Conservation (phyloP, 352 stramenopile species). For the Aphanomyces stellatus region DNA sequence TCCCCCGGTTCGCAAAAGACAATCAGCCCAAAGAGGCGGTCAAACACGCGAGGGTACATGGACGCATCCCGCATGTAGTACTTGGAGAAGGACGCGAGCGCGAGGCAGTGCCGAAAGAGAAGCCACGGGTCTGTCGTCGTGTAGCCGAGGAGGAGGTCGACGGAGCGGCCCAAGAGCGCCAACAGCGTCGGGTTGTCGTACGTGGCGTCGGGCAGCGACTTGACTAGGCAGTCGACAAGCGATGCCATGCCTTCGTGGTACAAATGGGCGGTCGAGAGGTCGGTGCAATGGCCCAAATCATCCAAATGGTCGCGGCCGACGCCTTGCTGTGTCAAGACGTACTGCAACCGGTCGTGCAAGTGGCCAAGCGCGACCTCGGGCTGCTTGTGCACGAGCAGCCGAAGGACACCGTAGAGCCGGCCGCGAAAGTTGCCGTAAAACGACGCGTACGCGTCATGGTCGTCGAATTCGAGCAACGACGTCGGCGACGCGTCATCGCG, state of each 20-base stretch:
- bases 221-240: slow-evolving; percentile 64
- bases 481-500: slow-evolving; percentile 35
- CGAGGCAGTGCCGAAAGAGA: slow-evolving; percentile 64
- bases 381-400: slow-evolving; percentile 50
- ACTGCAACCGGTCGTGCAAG: slow-evolving; percentile 45
- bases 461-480: slow-evolving; percentile 49
- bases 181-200: slow-evolving; percentile 37
- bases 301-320: slow-evolving; percentile 44
- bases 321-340: slow-evolving; percentile 42
- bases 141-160: slow-evolving; percentile 50
- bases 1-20: slow-evolving; percentile 61
- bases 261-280: slow-evolving; percentile 51
- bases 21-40: slow-evolving; percentile 65
- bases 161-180: slow-evolving; percentile 34
- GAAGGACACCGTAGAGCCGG: slow-evolving; percentile 66
- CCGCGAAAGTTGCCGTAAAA: slow-evolving; percentile 77
- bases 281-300: slow-evolving; percentile 39
- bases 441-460: slow-evolving; percentile 54
- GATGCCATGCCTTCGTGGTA: slow-evolving; percentile 71
- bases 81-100: slow-evolving; percentile 60
- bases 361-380: slow-evolving; percentile 39
- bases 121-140: slow-evolving; percentile 49
- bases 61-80: slow-evolving; percentile 57
- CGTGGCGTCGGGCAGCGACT: slow-evolving; percentile 43
- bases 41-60: slow-evolving; percentile 59